Evolutionary conservation across 2,329 filamentous ascomycete species (phyloP).

Genomic region (Nannizzia gypsea): DNA sequence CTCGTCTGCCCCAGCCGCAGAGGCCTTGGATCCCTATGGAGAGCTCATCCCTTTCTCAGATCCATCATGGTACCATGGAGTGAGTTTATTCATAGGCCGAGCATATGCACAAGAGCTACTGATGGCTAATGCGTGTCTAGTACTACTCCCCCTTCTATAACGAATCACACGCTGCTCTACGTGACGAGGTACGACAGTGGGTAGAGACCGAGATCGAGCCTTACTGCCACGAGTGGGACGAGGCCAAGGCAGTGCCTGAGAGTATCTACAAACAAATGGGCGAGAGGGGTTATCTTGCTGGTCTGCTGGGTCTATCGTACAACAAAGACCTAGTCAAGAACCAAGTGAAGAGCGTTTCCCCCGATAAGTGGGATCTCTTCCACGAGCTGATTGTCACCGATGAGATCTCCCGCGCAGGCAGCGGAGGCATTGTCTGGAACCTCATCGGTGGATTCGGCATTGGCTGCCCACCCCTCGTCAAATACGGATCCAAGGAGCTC

Average conservation of each 20-base stretch:
- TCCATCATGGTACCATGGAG: constrained; percentile 87
- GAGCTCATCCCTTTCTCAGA: constrained; percentile 83
- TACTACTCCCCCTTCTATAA: constrained; percentile 97
- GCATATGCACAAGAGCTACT: not conserved
- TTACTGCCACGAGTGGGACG: constrained; percentile 90
- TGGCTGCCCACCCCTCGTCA: constrained; percentile 79
- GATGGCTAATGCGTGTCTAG: constrained; percentile 33
- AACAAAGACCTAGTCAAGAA: constrained; percentile 62
- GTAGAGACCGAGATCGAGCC: constrained; percentile 82
- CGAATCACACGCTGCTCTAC: constrained; percentile 80
- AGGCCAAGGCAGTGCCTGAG: constrained; percentile 78
- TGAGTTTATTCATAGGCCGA: constrained; percentile 39
- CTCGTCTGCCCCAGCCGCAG: constrained; percentile 37
- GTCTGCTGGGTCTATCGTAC: constrained; percentile 69
- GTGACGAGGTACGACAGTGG: constrained; percentile 85
- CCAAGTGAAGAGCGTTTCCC: constrained; percentile 61
- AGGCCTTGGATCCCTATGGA: constrained; percentile 72
- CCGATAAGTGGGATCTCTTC: constrained; percentile 95
- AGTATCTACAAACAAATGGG: constrained; percentile 94
- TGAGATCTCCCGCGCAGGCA: constrained; percentile 77
- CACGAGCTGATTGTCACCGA: constrained; percentile 94
- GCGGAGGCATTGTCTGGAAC: constrained; percentile 94
- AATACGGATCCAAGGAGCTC: constrained; percentile 76
- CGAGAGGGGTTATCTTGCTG: constrained; percentile 79
- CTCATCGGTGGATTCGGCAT: constrained; percentile 94